Evolutionary conservation across 1,284 basidiomycete genomes (phyloP), one percentile per base, ranked within the genome.

Genomic region (Clitocybe nebularis): DNA sequence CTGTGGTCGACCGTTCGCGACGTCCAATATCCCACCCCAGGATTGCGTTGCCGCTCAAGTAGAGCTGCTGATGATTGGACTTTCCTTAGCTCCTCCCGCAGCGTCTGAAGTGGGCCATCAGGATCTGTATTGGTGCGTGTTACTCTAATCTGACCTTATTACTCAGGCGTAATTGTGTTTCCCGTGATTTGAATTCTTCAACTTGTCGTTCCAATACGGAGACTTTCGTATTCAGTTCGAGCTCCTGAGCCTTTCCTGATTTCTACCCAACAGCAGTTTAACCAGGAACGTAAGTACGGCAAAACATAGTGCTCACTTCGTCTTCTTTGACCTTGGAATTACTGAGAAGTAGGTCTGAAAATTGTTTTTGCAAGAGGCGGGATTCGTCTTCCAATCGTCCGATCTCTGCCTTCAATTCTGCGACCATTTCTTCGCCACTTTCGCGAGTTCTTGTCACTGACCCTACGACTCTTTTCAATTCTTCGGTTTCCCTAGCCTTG

Each of bases 21-120:
- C 4, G 80, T 77, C 90, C 91, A 95, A 61, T 93, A 95, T 3
- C 93, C 91, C 8, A 92, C 85, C n/a, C 93, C 93, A 0, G 93
- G 90, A 56, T 89, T 90, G 22, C 93, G 79, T 55, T 93, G 89
- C 37, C 81, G 76, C 57, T 96, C 93, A 20, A 96, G 71, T n/a
- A 95, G 64, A 4, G 91, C 84, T 23, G 86, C 88, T 11, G 91
- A 93, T 0, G 84, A 88, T 62, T 95, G 93, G 1, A 97, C 83
- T 62, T 96, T 96, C 35, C 91, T 82, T 43, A 97, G 64, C 60
- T 97, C 93, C 45, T 96, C 93, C 9, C 91, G 81, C 11, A 96
- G 67, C 0, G 82, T 89, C 86, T 93, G 52, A 13, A 32, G 11
- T 6, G 13, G 13, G 9, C 14, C 45, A 36, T 35, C 28, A 42